A percentile compares a stretch with the other conserved stretches of the same genome.
Conservation (phyloP, 2,329 filamentous ascomycete genomes). For the Ambrosiella xylebori region DNA sequence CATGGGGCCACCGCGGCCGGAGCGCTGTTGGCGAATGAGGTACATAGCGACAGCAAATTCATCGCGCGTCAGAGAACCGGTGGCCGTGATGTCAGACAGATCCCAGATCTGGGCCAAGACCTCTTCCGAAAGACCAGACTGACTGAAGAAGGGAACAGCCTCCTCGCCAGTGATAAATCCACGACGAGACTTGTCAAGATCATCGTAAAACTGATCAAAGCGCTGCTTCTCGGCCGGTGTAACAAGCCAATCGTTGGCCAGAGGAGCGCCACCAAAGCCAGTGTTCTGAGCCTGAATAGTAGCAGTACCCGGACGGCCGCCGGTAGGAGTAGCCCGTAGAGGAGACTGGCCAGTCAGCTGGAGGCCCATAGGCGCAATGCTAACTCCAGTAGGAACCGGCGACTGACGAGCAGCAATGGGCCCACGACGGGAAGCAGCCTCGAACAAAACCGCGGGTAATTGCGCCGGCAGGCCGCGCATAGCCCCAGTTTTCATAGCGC, state of each 20-base stretch:
- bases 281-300: conserved; percentile 23
- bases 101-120: conserved; percentile 92
- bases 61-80: conserved; percentile 68
- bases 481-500: conserved; percentile 71
- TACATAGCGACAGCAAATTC: conserved; percentile 98
- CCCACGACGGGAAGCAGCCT: conserved; percentile 62
- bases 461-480: conserved; percentile 64
- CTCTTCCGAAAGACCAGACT: conserved; percentile 79
- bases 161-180: conserved; percentile 88
- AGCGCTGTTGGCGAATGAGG: conserved; percentile 77
- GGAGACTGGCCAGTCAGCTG: conserved; percentile 60
- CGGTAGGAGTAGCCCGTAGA: conserved; percentile 33
- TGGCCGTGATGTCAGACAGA: conserved; percentile 80
- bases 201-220: conserved; percentile 74
- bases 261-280: conserved; percentile 19
- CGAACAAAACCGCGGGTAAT: conserved; percentile 72
- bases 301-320: conserved; percentile 29
- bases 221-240: conserved; percentile 67
- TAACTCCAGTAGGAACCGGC: conserved; percentile 23
- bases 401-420: conserved; percentile 28
- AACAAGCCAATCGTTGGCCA: conserved; percentile 56
- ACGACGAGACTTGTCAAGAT: conserved; percentile 61
- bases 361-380: conserved; percentile 39
- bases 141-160: conserved; percentile 83
- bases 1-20: conserved; percentile 46